Evolutionary conservation across 441 rosid genomes (phyloP).

Genomic region (Gossypium trilobum): DNA sequence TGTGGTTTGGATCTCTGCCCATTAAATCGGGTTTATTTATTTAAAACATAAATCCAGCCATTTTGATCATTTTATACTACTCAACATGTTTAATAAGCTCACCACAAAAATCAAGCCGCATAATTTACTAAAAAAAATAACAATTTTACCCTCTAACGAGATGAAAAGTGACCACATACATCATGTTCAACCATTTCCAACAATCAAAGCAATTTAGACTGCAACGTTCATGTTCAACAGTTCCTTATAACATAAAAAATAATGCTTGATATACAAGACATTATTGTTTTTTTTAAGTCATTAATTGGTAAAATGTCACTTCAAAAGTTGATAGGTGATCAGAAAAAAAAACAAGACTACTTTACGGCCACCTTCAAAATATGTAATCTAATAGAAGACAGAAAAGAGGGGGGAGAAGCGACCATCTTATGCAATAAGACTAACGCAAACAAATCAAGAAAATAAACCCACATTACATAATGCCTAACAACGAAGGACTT

Average conservation of each 20-base stretch:
- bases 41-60: too few relatives aligned
- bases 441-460: background rate
- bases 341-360: background rate
- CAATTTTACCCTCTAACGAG: background rate
- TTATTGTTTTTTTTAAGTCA: background rate
- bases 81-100: too few relatives aligned
- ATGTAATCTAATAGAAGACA: background rate
- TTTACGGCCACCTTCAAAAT: background rate
- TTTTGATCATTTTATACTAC: too few relatives aligned
- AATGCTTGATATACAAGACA: background rate
- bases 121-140: background rate
- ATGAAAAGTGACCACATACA: background rate
- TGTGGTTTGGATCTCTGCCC: background rate
- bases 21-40: background rate
- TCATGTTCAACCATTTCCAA: background rate
- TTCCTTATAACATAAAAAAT: background rate
- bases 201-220: background rate
- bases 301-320: background rate
- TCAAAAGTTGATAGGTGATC: background rate
- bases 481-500: background rate
- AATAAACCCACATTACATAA: background rate
- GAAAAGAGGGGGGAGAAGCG: too few relatives aligned
- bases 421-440: background rate
- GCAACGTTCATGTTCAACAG: too few relatives aligned
- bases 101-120: background rate